A percentile compares a stretch with the other conserved stretches of the same genome.
phyloP scores from a whole-genome alignment of 352 stramenopile species.

The Pythium aristosporum region DNA sequence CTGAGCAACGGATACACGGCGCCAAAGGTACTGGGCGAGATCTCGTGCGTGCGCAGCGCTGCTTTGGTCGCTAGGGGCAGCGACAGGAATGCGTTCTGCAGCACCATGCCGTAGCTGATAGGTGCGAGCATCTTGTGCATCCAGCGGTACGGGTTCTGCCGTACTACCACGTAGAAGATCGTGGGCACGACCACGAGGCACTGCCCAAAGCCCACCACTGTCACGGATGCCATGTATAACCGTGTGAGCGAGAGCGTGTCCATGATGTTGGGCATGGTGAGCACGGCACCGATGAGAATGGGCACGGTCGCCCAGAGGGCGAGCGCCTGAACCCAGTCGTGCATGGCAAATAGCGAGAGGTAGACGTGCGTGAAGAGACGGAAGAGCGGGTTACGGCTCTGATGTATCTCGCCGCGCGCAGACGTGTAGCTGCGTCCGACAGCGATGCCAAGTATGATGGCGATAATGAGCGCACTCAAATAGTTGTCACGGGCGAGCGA shows the following conservation, averaged over 20 bases:
- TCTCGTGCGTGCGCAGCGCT: conserved; percentile 49
- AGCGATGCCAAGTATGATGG: conserved; percentile 43
- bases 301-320: conserved; percentile 47
- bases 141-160: conserved; percentile 56
- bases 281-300: conserved; percentile 45
- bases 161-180: conserved; percentile 51
- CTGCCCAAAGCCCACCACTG: conserved; percentile 36
- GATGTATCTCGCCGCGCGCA: conserved; percentile 23
- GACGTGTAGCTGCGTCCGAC: conserved; percentile 44
- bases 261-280: conserved; percentile 34
- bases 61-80: conserved; percentile 53
- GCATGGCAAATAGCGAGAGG: conserved; percentile 53
- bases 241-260: conserved; percentile 40
- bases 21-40: conserved; percentile 50
- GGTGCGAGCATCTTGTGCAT: conserved; percentile 40
- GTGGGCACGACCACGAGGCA: conserved; percentile 43
- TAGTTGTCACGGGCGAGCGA: conserved; percentile 41
- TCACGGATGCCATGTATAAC: conserved; percentile 38
- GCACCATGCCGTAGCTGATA: conserved; percentile 46
- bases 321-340: conserved; percentile 57
- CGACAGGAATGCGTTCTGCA: conserved; percentile 47
- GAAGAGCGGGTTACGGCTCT: conserved; percentile 54
- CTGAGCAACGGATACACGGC: conserved; percentile 59
- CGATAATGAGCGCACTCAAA: conserved; percentile 51
- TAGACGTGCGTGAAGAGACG: conserved; percentile 63